Conservation (phyloP, 2,329 filamentous ascomycete species). For the Emergomyces africanus region DNA sequence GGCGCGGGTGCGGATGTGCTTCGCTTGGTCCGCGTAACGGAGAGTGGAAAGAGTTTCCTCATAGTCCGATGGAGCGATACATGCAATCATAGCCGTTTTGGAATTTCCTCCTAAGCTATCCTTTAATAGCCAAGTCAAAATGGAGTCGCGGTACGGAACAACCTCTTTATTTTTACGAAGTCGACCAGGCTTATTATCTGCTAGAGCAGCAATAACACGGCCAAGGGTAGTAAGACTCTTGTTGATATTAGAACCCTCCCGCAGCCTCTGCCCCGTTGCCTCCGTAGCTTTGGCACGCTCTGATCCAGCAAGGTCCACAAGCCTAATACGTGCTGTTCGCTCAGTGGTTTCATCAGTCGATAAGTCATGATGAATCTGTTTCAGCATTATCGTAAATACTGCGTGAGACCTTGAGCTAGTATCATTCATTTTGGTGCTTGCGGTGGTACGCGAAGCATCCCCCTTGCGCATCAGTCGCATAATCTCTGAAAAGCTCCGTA, state of each 20-base stretch:
- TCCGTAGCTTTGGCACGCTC: slow-evolving; percentile 93
- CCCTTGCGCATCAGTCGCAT: slow-evolving; percentile 82
- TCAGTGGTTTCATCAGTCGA: slow-evolving; percentile 97
- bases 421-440: slow-evolving; percentile 99
- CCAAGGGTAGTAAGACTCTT: slow-evolving; percentile 94
- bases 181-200: slow-evolving; percentile 53
- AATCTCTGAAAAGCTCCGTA: slow-evolving; percentile 76
- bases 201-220: slow-evolving; percentile 85
- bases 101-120: slow-evolving; percentile 93
- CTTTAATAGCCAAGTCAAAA: slow-evolving; percentile 75
- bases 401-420: slow-evolving; percentile 93
- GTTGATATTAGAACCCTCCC: slow-evolving; percentile 97
- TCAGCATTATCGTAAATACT: slow-evolving; percentile 95
- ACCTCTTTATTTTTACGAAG: slow-evolving; percentile 54
- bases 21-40: slow-evolving; percentile 94
- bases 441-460: slow-evolving; percentile 74
- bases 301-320: slow-evolving; percentile 89
- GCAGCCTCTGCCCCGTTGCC: slow-evolving; percentile 77
- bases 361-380: slow-evolving; percentile 96
- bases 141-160: slow-evolving; percentile 87
- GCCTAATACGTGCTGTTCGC: slow-evolving; percentile 78
- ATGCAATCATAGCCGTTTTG: slow-evolving; percentile 99
- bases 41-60: slow-evolving; percentile 94
- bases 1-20: slow-evolving; percentile 87
- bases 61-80: slow-evolving; percentile 89